Percentiles rank a stretch among this genome's conserved stretches.
phyloP scores from a whole-genome alignment of 1,139 yeast genomes.

The Pichia sp. region DNA sequence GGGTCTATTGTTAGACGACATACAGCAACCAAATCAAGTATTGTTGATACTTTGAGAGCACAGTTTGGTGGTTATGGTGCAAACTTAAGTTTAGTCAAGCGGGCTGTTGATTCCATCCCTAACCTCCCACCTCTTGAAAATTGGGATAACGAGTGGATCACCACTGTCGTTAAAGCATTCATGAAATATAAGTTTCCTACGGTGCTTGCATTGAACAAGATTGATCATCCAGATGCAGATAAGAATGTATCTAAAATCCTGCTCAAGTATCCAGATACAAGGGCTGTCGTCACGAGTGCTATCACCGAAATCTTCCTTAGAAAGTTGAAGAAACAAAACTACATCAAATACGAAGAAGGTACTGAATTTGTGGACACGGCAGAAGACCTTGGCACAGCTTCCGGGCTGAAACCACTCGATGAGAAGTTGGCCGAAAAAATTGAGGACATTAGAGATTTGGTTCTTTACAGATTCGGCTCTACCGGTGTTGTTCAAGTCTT shows the following conservation, averaged over 20 bases:
- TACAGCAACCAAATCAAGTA: conserved; percentile 52
- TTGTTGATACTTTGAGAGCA: conserved; percentile 78
- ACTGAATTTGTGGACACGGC: conserved; percentile 88
- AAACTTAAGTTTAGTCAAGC: conserved; percentile 64
- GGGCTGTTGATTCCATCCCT: conserved; percentile 63
- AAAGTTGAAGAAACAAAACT: conserved; percentile 78
- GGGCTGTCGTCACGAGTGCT: conserved; percentile 83
- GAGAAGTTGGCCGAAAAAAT: conserved; percentile 70
- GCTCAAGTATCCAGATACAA: conserved; percentile 68
- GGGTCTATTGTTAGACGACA: conserved; percentile 75
- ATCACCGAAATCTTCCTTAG: conserved; percentile 84
- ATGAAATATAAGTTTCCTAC: conserved; percentile 90
- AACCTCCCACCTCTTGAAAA: conserved; percentile 68
- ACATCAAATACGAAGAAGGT: conserved; percentile 81
- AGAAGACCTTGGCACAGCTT: conserved; percentile 74
- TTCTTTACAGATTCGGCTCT: conserved; percentile 87
- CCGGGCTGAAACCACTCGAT: conserved; percentile 66
- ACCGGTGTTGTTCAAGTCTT: conserved; percentile 92
- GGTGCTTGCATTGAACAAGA: conserved; percentile 82
- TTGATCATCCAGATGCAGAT: conserved; percentile 97
- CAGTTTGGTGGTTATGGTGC: conserved; percentile 97
- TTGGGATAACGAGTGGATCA: conserved; percentile 78
- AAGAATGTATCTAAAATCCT: conserved; percentile 91
- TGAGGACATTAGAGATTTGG: conserved; percentile 84
- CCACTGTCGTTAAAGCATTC: conserved; percentile 71